Evolutionary conservation across 495 filamentous ascomycete genomes (phyloP).

Genomic region (Lasiosphaeriaceae sp.): DNA sequence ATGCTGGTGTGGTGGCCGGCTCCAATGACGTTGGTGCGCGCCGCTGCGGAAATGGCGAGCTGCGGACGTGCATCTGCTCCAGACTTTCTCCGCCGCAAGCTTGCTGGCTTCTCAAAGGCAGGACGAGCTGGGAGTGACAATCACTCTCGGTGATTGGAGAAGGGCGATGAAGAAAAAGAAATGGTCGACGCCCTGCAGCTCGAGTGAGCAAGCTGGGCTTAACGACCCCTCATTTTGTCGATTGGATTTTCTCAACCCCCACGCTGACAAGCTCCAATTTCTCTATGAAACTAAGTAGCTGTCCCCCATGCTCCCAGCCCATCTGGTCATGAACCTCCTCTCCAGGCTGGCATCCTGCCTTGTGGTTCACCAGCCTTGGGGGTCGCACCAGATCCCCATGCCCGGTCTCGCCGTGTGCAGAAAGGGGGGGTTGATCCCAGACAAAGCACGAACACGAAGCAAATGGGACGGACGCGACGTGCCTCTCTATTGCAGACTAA

Average conservation of each 20-base stretch:
- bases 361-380: slow-evolving; percentile 5
- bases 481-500: neutral
- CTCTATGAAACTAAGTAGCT: slow-evolving; percentile 16
- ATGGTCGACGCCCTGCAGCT: slow-evolving; percentile 3
- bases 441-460: neutral
- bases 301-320: neutral
- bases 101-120: neutral
- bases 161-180: neutral
- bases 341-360: no score
- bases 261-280: slow-evolving; percentile 24
- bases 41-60: slow-evolving; percentile 11
- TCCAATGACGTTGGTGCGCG: slow-evolving; percentile 10
- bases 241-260: slow-evolving; percentile 15
- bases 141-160: neutral
- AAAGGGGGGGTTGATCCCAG: neutral
- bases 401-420: slow-evolving; percentile 21
- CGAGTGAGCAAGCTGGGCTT: neutral
- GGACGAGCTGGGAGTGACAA: neutral
- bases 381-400: slow-evolving; percentile 9
- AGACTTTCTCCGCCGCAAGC: neutral
- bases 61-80: neutral
- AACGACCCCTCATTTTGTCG: slow-evolving; percentile 9
- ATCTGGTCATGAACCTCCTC: neutral
- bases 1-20: neutral
- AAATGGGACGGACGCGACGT: neutral